Evolutionary conservation across 2,329 filamentous ascomycete genomes (phyloP).

Genomic region (Epichloe bromicola): DNA sequence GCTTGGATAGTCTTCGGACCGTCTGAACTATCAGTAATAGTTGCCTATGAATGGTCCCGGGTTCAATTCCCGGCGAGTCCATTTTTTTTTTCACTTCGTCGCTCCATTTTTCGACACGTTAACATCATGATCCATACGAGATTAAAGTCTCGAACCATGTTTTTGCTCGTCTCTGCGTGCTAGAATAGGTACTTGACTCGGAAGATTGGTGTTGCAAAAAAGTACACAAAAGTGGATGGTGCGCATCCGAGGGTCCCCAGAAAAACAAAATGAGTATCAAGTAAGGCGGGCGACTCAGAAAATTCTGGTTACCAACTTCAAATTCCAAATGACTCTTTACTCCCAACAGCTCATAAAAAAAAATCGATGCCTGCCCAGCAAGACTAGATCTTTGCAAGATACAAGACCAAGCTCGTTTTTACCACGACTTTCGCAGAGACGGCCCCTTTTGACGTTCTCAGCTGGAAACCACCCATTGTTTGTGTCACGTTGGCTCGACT

Average conservation of each 20-base stretch:
- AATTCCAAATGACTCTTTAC: background rate
- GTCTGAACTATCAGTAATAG: constrained; percentile 1
- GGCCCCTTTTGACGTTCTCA: no score
- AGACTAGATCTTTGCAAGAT: background rate
- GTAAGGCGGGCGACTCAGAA: background rate
- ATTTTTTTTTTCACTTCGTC: background rate
- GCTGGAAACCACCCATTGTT: background rate
- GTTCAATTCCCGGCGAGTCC: constrained; percentile 8
- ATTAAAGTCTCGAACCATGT: no score
- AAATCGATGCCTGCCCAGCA: background rate
- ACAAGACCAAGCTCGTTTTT: background rate
- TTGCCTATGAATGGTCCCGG: constrained; percentile 8
- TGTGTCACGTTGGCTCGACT: constrained; percentile 10
- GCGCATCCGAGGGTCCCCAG: background rate
- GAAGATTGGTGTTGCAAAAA: background rate
- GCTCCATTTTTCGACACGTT: background rate
- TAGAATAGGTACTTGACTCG: no score
- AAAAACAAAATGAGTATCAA: background rate
- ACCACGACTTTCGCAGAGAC: no score
- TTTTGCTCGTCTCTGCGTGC: no score
- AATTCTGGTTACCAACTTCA: background rate
- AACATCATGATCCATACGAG: background rate
- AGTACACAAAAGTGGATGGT: background rate
- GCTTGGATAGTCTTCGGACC: background rate
- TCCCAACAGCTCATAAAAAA: background rate